A percentile compares a stretch with the other conserved stretches of the same genome.
Evolutionary conservation across 2,329 filamentous ascomycete genomes (phyloP).

Genomic region (Aspergillus fijiensis): DNA sequence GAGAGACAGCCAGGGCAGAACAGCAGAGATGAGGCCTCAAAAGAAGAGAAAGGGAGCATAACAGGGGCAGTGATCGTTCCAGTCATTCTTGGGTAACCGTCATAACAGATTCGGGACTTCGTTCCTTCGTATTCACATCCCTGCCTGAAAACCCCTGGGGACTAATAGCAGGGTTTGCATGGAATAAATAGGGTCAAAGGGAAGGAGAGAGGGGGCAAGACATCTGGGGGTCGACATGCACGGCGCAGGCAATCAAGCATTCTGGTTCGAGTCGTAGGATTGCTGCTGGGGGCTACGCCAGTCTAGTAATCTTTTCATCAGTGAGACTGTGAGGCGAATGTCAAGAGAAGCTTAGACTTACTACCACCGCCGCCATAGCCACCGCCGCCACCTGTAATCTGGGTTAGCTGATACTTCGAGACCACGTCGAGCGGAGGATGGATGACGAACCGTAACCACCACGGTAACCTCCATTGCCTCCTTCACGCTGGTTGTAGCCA

Average conservation of each 20-base stretch:
- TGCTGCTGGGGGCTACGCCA: neutral
- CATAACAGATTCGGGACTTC: neutral
- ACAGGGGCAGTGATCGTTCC: neutral
- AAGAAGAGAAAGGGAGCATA: neutral
- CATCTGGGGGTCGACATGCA: neutral
- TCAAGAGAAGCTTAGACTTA: neutral
- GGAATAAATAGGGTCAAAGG: neutral
- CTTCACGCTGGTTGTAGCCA: slow-evolving; percentile 46
- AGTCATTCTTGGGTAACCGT: neutral
- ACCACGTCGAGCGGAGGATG: neutral
- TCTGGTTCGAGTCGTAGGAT: neutral
- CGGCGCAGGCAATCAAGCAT: neutral
- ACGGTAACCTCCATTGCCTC: slow-evolving; percentile 32
- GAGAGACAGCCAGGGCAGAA: neutral
- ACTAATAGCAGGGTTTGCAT: neutral
- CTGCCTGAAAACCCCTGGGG: neutral
- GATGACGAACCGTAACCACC: slow-evolving; percentile 22
- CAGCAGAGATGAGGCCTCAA: neutral
- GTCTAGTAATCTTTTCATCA: neutral
- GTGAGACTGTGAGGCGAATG: neutral
- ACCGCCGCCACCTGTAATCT: slow-evolving; percentile 22
- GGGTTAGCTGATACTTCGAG: neutral
- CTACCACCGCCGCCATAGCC: slow-evolving; percentile 9
- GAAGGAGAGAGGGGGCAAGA: neutral
- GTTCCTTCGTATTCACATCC: neutral